These are phyloP conservation scores for Globisporangium abappressorium DNA, from an alignment of 352 stramenopile genomes.

Conservation along the genomic window DNA sequence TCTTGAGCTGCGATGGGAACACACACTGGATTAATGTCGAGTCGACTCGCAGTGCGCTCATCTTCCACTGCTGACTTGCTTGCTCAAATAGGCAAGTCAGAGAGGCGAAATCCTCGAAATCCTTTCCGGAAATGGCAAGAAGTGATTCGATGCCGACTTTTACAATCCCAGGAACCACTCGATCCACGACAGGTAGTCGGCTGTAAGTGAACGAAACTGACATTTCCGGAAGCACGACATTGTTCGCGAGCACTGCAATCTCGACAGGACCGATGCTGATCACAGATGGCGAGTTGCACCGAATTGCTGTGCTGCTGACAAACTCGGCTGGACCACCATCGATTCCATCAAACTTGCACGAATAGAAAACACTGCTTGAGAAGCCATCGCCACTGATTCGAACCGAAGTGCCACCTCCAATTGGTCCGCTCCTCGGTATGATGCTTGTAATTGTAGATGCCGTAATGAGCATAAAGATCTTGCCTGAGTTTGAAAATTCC, in stretches of 20 bases:
- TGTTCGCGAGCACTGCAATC: constrained; percentile 8
- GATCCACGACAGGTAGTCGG: not conserved
- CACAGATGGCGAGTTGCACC: not conserved
- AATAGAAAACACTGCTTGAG: constrained; percentile 3
- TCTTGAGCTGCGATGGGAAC: not conserved
- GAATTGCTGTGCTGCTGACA: not conserved
- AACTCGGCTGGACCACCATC: not conserved
- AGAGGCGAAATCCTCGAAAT: constrained; percentile 6
- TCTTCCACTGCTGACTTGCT: constrained; percentile 1
- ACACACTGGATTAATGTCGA: constrained; percentile 8
- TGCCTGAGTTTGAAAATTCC: constrained; percentile 8
- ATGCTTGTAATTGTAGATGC: constrained; percentile 1
- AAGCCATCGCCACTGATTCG: constrained; percentile 11
- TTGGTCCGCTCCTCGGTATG: constrained; percentile 26
- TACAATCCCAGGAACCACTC: constrained; percentile 1
- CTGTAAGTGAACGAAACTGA: constrained; percentile 4
- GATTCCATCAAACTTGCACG: constrained; percentile 5
- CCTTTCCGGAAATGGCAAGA: constrained; percentile 4
- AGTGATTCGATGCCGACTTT: constrained; percentile 3
- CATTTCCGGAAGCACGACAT: constrained; percentile 1
- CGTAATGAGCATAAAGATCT: not conserved
- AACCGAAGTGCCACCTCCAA: not conserved
- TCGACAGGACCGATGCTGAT: not conserved
- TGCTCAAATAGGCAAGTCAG: constrained; percentile 11
- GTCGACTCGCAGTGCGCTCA: constrained; percentile 4